Evolutionary conservation across 306 rosid species (phyloP).

Genomic region (Potentilla sterilis): DNA sequence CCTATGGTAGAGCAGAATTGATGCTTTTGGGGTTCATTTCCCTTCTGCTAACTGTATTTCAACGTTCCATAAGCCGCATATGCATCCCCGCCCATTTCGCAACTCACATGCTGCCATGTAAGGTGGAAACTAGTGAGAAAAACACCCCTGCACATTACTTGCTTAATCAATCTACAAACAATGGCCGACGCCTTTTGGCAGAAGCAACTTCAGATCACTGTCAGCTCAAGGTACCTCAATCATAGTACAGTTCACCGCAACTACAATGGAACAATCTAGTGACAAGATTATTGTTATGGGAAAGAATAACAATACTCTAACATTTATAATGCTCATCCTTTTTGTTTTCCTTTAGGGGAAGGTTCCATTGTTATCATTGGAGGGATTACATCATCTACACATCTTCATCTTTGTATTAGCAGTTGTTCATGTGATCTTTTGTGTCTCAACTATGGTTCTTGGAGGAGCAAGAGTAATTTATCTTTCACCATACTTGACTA

Average conservation of each 20-base stretch:
- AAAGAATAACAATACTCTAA: neutral
- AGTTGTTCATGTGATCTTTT: conserved; percentile 71
- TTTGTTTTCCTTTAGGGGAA: conserved; percentile 53
- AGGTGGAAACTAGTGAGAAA: conserved; percentile 30
- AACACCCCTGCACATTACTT: conserved; percentile 34
- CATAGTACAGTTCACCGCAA: neutral
- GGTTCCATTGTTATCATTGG: conserved; percentile 69
- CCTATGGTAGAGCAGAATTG: conserved; percentile 52
- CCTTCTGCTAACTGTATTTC: conserved; percentile 69
- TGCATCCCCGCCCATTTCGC: conserved; percentile 58
- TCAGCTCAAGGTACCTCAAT: conserved; percentile 29
- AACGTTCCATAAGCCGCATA: conserved; percentile 54
- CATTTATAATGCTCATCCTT: neutral
- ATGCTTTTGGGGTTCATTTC: conserved; percentile 97
- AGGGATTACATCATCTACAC: conserved; percentile 84
- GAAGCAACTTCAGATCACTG: conserved; percentile 39
- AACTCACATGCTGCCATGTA: conserved; percentile 84
- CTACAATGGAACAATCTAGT: neutral
- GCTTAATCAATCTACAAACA: conserved; percentile 29
- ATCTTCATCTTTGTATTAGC: conserved; percentile 89
- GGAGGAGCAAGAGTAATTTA: conserved; percentile 65
- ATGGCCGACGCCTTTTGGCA: conserved; percentile 51
- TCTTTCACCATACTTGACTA: neutral
- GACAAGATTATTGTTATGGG: neutral
- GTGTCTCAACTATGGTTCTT: conserved; percentile 75